Evolutionary conservation across 2,329 filamentous ascomycete genomes (phyloP).

Genomic region (Periconia macrospinosa): DNA sequence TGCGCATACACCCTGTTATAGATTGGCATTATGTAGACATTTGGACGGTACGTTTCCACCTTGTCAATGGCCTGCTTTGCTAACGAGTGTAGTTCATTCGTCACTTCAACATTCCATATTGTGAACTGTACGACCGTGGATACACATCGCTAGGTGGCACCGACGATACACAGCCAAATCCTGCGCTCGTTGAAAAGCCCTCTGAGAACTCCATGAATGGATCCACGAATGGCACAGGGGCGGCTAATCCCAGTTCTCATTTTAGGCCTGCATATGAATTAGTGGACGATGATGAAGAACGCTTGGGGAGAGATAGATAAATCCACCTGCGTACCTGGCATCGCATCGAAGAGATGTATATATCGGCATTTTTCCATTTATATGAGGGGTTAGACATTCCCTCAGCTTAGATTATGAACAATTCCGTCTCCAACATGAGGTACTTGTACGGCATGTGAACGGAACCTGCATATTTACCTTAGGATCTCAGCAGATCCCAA

Average conservation of each 20-base stretch:
- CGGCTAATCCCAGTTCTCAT: constrained; percentile 13
- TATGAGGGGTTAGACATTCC: background rate
- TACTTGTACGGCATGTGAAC: too few relatives aligned
- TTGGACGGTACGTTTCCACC: constrained; percentile 71
- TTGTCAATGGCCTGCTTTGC: background rate
- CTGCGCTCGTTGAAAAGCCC: constrained; percentile 51
- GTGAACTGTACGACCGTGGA: constrained; percentile 81
- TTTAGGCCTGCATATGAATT: constrained; percentile 46
- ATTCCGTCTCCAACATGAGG: background rate
- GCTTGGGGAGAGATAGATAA: constrained; percentile 42
- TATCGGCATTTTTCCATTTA: background rate
- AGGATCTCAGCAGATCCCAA: too few relatives aligned
- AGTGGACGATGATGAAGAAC: constrained; percentile 44
- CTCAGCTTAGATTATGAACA: background rate
- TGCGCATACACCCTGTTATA: constrained; percentile 92
- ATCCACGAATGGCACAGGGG: constrained; percentile 9
- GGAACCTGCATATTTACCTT: too few relatives aligned
- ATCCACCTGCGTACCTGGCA: background rate
- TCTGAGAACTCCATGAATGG: constrained; percentile 18
- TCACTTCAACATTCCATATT: constrained; percentile 79
- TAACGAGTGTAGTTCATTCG: constrained; percentile 67
- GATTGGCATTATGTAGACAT: constrained; percentile 98
- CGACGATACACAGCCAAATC: constrained; percentile 87
- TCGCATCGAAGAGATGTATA: background rate
- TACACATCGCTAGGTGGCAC: constrained; percentile 93